A percentile compares a stretch with the other conserved stretches of the same genome.
Conservation (phyloP, 495 filamentous ascomycete genomes). For the Penicillium diatomitis region DNA sequence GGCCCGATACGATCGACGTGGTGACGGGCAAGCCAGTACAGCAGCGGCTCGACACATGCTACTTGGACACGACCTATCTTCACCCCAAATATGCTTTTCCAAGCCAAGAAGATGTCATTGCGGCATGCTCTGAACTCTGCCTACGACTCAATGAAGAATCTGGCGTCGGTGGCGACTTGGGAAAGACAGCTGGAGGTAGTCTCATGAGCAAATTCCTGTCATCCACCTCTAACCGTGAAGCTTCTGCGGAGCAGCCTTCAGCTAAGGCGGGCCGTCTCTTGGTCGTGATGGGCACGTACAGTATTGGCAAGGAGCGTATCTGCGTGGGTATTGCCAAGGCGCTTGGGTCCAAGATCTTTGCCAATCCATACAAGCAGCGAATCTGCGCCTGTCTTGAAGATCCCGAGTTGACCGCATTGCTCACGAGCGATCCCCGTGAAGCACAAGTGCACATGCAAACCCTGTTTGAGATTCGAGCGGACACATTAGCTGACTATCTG, state of each 20-base stretch:
- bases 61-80: conserved; percentile 94
- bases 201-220: conserved; percentile 58
- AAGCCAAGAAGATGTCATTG: conserved; percentile 73
- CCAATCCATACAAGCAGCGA: conserved; percentile 66
- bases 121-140: conserved; percentile 84
- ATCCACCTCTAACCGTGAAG: conserved; percentile 8
- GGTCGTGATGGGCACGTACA: conserved; percentile 92
- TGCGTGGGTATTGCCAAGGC: conserved; percentile 86
- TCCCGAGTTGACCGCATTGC: conserved; percentile 59
- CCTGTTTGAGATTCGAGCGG: conserved; percentile 79
- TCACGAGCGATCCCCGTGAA: conserved; percentile 71
- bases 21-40: conserved; percentile 60
- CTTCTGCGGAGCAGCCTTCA: conserved; percentile 2
- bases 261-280: conserved; percentile 57
- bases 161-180: conserved; percentile 40
- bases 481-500: conserved; percentile 84
- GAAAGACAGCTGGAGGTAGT: conserved; percentile 28
- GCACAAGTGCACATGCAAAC: conserved; percentile 98
- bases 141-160: conserved; percentile 52
- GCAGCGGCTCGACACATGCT: conserved; percentile 88
- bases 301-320: conserved; percentile 95
- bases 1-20: conserved; percentile 60
- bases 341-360: conserved; percentile 83
- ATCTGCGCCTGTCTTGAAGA: conserved; percentile 84
- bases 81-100: conserved; percentile 95